Base-by-base conservation (phyloP, 2,329 filamentous ascomycete genomes). In the Botrytis fragariae region DNA sequence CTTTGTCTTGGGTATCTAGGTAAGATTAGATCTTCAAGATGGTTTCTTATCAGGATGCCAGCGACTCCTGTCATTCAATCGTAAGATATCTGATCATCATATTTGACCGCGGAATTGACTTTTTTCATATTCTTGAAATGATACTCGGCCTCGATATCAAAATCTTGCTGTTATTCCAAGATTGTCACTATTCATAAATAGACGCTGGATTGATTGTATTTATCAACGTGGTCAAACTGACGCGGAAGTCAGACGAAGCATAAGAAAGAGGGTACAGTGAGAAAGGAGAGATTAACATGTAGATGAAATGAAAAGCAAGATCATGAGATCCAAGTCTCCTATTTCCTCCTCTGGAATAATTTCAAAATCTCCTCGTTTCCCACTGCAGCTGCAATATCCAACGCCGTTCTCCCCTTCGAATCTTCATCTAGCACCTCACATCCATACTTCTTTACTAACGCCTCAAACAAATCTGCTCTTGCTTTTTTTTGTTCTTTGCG, bases 331-430 rank as follows among this genome's bases (percentile, higher is more conserved):
- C 12, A 9, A 62, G 8, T 42, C 22, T 20, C 37, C 18, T 64
- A 32, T 18, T 20, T 71, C 9, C 10, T 63, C 16, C 69, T 42
- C 44, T 63, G 44, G 42, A 63, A 42, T 25, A 63, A 42, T 18
- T 63, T 25, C 44, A 71, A 63, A 51, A 71, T 57, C 14, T 51
- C 25, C 18, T 54, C 10, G 54, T 63, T 51, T 4, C 44, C 69
- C 29, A 71, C 8, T 29, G 37, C 70, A 60, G 62, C 70, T 10
- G 70, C 61, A 37, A 72, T 60, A 39, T 72, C 48, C 29, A 72
- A 44, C 3, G 61, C 48, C 25, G 48, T 67, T 16, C 70, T 72
- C 35, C 70, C 60, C n/a, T 67, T 61, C 1, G 35, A 25, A 45
- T 72, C 61, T 39, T 72, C 61, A 16, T 45, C 62, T 14, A 65